phyloP scores from a whole-genome alignment of 306 rosid genomes.

The Gastrolobium villosum region DNA sequence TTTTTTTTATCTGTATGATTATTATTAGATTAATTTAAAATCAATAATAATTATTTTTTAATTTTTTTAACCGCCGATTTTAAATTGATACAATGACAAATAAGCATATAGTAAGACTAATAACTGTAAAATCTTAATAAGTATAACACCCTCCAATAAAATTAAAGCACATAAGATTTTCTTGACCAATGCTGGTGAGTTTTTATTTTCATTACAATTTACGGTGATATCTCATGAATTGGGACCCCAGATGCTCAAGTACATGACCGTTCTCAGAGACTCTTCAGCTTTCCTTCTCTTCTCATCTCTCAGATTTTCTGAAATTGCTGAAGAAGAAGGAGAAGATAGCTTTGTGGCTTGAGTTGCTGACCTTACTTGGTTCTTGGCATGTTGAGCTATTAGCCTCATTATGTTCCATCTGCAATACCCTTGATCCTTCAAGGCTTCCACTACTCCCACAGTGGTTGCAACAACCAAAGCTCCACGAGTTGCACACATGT shows the following conservation, averaged over 20 bases:
- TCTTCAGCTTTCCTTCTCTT: constrained; percentile 68
- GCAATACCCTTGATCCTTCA: constrained; percentile 77
- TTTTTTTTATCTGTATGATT: no score
- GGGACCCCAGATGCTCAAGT: constrained; percentile 88
- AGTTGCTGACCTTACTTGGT: constrained; percentile 45
- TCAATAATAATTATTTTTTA: no score
- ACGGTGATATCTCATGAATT: constrained; percentile 15
- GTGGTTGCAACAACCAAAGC: constrained; percentile 54
- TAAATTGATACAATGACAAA: no score
- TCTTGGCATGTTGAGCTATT: constrained; percentile 54
- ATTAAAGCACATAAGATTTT: not conserved
- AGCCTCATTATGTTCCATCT: constrained; percentile 55
- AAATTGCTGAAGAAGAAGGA: constrained; percentile 49
- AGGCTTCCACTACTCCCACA: constrained; percentile 55
- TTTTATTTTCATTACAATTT: not conserved
- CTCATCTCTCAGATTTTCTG: constrained; percentile 56
- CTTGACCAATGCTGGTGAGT: not conserved
- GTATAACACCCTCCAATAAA: no score
- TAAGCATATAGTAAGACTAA: no score
- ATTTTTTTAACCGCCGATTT: no score
- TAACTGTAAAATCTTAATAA: no score
- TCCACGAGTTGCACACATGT: constrained; percentile 53
- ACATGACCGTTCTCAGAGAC: constrained; percentile 76
- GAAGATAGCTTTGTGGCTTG: constrained; percentile 54
- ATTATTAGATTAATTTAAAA: no score